Percentiles rank a stretch among this genome's conserved stretches.
Evolutionary conservation across 225 moss, liverwort and hornwort species (phyloP).

Genomic region (Straminergon stramineum): DNA sequence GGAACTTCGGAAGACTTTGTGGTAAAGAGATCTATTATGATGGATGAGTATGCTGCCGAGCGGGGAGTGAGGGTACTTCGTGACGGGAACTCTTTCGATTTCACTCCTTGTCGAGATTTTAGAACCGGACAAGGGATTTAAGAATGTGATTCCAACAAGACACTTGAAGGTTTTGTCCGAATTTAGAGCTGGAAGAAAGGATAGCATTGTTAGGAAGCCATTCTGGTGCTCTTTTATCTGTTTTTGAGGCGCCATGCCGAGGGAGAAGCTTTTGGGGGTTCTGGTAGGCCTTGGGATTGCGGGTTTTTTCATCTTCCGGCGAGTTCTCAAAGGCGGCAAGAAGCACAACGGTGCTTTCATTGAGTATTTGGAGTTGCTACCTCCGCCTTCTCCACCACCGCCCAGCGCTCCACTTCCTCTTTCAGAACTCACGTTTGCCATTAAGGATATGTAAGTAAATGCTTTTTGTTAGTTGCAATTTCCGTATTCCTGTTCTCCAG

Average conservation of each 20-base stretch:
- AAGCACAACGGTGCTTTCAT: conserved; percentile 91
- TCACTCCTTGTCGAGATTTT: not conserved
- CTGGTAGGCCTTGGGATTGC: conserved; percentile 89
- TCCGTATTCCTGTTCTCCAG: not conserved
- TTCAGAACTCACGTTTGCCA: conserved; percentile 76
- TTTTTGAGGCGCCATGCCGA: conserved; percentile 10
- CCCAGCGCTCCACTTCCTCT: conserved; percentile 69
- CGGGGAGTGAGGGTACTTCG: not conserved
- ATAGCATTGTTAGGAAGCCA: not conserved
- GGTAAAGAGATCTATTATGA: not conserved
- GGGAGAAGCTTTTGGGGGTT: conserved; percentile 46
- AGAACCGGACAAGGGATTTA: conserved; percentile 3
- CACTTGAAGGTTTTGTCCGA: not conserved
- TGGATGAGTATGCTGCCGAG: not conserved
- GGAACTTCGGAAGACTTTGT: not conserved
- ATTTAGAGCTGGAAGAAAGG: not conserved
- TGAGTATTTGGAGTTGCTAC: conserved; percentile 76
- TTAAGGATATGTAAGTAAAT: conserved; percentile 69
- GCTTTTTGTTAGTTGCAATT: not conserved
- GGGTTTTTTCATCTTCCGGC: conserved; percentile 60
- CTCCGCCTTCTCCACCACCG: conserved; percentile 65
- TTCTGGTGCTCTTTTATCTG: not conserved
- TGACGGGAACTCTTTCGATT: not conserved
- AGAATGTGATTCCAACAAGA: conserved; percentile 4
- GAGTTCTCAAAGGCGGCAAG: conserved; percentile 41